Conservation (phyloP, 73 alveolate species). For the Tetrahymena malaccensis region DNA sequence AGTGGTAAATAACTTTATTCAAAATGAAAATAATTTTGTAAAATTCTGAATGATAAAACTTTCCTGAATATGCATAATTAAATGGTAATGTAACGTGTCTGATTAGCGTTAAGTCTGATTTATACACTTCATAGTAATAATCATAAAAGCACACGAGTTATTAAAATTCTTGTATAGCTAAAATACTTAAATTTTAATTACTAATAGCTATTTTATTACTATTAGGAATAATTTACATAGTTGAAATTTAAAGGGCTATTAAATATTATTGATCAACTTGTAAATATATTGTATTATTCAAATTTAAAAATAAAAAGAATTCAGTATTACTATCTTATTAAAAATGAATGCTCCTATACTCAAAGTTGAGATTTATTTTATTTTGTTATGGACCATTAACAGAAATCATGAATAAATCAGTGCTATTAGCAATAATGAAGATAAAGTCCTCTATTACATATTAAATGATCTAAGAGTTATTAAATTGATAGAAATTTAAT, state of each 20-base stretch:
- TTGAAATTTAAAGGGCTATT: neutral
- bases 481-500: too few relatives aligned
- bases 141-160: neutral
- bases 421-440: neutral
- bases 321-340: neutral
- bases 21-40: neutral
- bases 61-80: neutral
- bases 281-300: neutral
- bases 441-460: neutral
- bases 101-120: neutral
- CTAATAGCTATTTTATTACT: neutral
- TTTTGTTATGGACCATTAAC: neutral
- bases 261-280: neutral
- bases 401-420: neutral
- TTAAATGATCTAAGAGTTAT: neutral
- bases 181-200: too few relatives aligned
- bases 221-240: too few relatives aligned
- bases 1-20: neutral
- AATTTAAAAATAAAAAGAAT: too few relatives aligned
- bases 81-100: neutral
- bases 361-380: neutral
- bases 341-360: too few relatives aligned
- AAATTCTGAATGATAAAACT: neutral
- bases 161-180: neutral
- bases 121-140: neutral